These are phyloP conservation scores for Alectoria sarmentosa DNA, from an alignment of 495 filamentous ascomycete species.

Conservation along the genomic window DNA sequence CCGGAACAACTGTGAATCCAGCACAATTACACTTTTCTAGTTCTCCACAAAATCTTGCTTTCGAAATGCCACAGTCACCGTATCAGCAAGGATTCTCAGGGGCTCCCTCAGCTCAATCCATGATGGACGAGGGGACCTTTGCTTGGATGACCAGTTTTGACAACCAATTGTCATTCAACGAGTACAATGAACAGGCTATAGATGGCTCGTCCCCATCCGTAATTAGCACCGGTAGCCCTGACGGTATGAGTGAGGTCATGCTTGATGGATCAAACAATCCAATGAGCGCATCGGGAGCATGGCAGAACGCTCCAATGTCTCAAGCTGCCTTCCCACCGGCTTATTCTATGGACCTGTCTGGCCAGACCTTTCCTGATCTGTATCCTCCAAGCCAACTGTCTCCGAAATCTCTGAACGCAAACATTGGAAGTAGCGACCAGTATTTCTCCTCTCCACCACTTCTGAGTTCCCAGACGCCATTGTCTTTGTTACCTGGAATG, in stretches of 20 bases:
- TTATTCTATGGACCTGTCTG: constrained; percentile 54
- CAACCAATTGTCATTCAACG: constrained; percentile 62
- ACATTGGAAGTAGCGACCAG: constrained; percentile 45
- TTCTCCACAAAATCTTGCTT: constrained; percentile 63
- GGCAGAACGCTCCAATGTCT: constrained; percentile 62
- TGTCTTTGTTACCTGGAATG: constrained; percentile 28
- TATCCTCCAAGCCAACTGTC: constrained; percentile 54
- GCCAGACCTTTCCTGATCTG: constrained; percentile 51
- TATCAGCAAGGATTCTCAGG: constrained; percentile 60
- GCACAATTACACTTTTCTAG: constrained; percentile 90
- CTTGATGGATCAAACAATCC: constrained; percentile 66
- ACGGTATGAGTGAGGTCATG: constrained; percentile 88
- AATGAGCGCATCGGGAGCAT: constrained; percentile 45
- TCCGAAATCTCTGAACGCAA: constrained; percentile 47
- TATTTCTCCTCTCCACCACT: constrained; percentile 57
- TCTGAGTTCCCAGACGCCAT: constrained; percentile 45
- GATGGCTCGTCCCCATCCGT: constrained; percentile 93
- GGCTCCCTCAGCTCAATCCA: constrained; percentile 42
- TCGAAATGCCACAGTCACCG: constrained; percentile 62
- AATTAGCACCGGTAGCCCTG: constrained; percentile 87
- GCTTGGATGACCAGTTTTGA: constrained; percentile 86
- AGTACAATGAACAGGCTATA: constrained; percentile 63
- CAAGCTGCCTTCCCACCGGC: constrained; percentile 51
- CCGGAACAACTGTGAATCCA: constrained; percentile 80
- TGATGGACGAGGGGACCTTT: constrained; percentile 65